Percentiles rank a stretch among this genome's conserved stretches.
These are phyloP conservation scores for Metschnikowia lachancei DNA, from an alignment of 805 yeast species.

Conservation along the genomic window DNA sequence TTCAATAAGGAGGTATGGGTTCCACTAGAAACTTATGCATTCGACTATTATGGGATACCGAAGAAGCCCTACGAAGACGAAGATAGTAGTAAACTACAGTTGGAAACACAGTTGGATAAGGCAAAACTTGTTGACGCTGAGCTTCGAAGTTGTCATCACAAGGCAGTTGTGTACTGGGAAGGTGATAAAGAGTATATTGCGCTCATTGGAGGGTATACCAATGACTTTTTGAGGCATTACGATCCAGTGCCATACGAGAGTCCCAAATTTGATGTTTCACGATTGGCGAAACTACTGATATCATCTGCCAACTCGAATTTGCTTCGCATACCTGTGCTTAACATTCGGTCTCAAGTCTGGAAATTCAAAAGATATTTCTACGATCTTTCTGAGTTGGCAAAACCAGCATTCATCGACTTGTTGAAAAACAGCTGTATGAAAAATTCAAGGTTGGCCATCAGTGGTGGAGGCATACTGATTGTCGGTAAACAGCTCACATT, in stretches of 20 bases:
- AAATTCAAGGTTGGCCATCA: constrained; percentile 29
- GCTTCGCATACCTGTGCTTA: constrained; percentile 35
- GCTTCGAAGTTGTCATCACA: constrained; percentile 42
- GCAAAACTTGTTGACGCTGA: constrained; percentile 40
- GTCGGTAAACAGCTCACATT: constrained; percentile 36
- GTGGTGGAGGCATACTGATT: constrained; percentile 34
- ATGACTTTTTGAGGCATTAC: constrained; percentile 35
- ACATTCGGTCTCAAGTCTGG: constrained; percentile 42
- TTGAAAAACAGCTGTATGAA: constrained; percentile 22
- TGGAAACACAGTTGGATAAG: constrained; percentile 26
- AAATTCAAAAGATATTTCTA: constrained; percentile 34
- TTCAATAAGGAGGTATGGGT: constrained; percentile 38
- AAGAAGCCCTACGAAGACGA: constrained; percentile 34
- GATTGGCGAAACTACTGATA: constrained; percentile 31
- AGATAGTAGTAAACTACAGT: constrained; percentile 19
- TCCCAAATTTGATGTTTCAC: constrained; percentile 35
- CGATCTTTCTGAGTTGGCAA: constrained; percentile 23
- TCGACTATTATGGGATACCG: constrained; percentile 32
- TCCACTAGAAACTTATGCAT: constrained; percentile 31
- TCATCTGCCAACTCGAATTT: constrained; percentile 27
- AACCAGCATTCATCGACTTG: constrained; percentile 24
- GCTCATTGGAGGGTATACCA: constrained; percentile 40
- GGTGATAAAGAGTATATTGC: constrained; percentile 36
- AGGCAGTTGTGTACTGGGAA: constrained; percentile 32
- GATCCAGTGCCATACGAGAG: constrained; percentile 31